A percentile compares a stretch with the other conserved stretches of the same genome.
Conservation (phyloP, 2,329 filamentous ascomycete genomes). For the Colletotrichum orchidophilum region DNA sequence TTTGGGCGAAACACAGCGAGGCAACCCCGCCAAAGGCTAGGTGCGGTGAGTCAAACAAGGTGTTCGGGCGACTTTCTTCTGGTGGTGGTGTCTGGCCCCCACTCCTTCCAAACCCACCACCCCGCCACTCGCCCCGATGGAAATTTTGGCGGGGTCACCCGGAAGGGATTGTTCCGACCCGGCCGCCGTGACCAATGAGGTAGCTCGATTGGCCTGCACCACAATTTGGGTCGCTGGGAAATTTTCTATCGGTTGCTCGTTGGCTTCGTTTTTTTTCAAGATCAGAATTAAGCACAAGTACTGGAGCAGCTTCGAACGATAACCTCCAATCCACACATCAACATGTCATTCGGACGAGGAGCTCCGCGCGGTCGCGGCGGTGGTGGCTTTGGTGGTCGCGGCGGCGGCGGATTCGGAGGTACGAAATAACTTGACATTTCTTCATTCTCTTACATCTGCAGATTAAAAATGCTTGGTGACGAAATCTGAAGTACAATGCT, state of each 20-base stretch:
- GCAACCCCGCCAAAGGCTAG: slow-evolving; percentile 34
- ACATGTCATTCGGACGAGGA: slow-evolving; percentile 36
- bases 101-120: neutral
- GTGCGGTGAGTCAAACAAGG: slow-evolving; percentile 32
- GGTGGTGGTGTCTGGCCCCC: neutral
- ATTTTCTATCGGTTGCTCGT: slow-evolving; percentile 29
- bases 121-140: neutral
- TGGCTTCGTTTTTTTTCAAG: slow-evolving; percentile 18
- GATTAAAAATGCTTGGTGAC: neutral
- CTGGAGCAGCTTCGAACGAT: slow-evolving; percentile 28
- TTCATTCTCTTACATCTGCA: neutral
- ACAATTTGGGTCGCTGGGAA: slow-evolving; percentile 32
- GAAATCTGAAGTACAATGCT: neutral
- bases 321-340: slow-evolving; percentile 22
- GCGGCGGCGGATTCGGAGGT: slow-evolving; percentile 25
- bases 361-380: slow-evolving; percentile 35
- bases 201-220: slow-evolving; percentile 28
- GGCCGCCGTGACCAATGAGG: slow-evolving; percentile 4
- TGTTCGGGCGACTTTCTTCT: slow-evolving; percentile 14
- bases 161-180: slow-evolving; percentile 19
- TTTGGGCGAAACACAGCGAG: slow-evolving; percentile 25
- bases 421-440: neutral
- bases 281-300: slow-evolving; percentile 17
- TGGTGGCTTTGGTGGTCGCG: slow-evolving; percentile 35
- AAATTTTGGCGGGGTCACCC: slow-evolving; percentile 24